Evolutionary conservation across 768 basidiomycete genomes (phyloP), one percentile per base, ranked within the genome.

Genomic region (Phallus indusiatus): DNA sequence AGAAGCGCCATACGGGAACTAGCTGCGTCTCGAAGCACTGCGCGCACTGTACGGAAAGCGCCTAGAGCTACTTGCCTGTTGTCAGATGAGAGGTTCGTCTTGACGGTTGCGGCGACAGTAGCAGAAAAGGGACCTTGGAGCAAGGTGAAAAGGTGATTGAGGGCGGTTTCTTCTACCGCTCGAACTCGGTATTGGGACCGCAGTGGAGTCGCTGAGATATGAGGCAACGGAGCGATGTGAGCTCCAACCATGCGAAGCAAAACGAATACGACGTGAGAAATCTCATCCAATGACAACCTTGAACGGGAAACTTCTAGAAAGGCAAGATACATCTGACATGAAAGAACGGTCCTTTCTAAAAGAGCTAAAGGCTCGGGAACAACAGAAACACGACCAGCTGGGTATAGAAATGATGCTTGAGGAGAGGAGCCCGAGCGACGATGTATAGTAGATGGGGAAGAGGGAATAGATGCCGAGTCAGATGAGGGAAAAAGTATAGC

Each of bases 241-340:
- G 80, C 83, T 0, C 84, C 81, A 21, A 87, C 75, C 20, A 79
- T 79, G 17, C 85, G 82, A 66, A 89, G 86, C n/a, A 91, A 79
- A 35, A 86, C 74, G 0, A 86, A 84, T n/a, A 90, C 73, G 55
- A 90, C 81, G 36, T 71, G 64, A 12, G 71, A 67, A 36, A 89
- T 77, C 64, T 79, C 76, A 11, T 69, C 69, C 7, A 83, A 78
- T 5, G 83, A 74, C 16, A 89, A 73, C 16, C 75, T 76, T 66
- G 84, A 84, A 50, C 83, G 71, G 60, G 85, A 82, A 1, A 79
- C 74, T n/a, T 73, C 70, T 11, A 89, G 77, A 67, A 88, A 81
- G 61, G 75, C 74, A 17, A 89, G 75, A 67, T 86, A 90, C 48
- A 87, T 74, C 10, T 75, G 69, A 42, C 82, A 77, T 21, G 83